phyloP scores from a whole-genome alignment of 495 filamentous ascomycete species.

The Penicillium coffeae region DNA sequence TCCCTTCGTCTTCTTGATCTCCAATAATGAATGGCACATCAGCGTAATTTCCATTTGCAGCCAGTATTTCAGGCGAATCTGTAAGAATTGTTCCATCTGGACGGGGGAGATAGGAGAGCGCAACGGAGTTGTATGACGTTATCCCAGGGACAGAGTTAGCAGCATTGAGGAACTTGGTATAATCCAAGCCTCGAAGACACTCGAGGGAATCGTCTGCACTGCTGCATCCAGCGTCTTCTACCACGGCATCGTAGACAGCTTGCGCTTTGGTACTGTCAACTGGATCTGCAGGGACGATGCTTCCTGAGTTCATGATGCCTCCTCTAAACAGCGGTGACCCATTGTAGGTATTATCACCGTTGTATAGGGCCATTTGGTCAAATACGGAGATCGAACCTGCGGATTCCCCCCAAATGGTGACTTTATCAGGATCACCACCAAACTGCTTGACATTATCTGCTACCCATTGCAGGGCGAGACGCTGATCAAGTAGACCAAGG shows the following conservation, averaged over 20 bases:
- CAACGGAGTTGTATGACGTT: constrained; percentile 58
- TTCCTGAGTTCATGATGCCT: constrained; percentile 71
- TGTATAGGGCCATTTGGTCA: constrained; percentile 65
- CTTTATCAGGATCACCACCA: constrained; percentile 56
- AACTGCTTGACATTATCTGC: constrained; percentile 53
- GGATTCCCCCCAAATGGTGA: constrained; percentile 72
- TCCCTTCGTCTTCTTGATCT: constrained; percentile 60
- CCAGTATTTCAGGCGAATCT: constrained; percentile 52
- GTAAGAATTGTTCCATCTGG: constrained; percentile 58
- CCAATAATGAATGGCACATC: constrained; percentile 56
- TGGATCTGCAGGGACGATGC: constrained; percentile 56
- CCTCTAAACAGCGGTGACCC: constrained; percentile 65
- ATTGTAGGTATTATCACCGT: constrained; percentile 66
- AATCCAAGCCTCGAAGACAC: constrained; percentile 59
- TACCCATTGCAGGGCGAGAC: constrained; percentile 49
- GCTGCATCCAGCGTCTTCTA: constrained; percentile 56
- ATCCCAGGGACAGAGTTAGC: constrained; percentile 64
- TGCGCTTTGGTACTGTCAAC: constrained; percentile 64
- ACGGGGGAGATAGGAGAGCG: constrained; percentile 62
- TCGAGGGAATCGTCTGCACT: constrained; percentile 50
- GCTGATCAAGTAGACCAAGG: constrained; percentile 51
- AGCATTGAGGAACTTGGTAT: constrained; percentile 58
- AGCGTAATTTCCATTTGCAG: constrained; percentile 49
- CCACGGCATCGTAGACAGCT: constrained; percentile 59
- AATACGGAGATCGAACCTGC: constrained; percentile 70